Evolutionary conservation across 208 protist species (phyloP).

Genomic region (Crithidia bombi): DNA sequence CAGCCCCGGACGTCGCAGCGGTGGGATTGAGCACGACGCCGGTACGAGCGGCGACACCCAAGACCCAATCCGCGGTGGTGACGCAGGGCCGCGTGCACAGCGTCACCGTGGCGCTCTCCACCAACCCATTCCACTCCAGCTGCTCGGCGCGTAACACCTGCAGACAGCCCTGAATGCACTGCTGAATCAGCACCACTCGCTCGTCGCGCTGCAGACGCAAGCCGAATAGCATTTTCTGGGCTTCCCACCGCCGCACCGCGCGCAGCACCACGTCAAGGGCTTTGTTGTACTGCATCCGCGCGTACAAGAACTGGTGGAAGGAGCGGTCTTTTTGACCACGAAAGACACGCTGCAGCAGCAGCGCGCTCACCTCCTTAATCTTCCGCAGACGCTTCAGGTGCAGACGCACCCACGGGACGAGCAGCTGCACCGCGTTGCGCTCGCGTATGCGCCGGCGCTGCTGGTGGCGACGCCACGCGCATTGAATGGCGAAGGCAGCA

Average conservation of each 20-base stretch:
- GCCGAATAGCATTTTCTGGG: constrained; percentile 38
- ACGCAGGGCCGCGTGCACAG: constrained; percentile 34
- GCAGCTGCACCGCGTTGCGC: constrained; percentile 35
- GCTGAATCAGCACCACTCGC: constrained; percentile 45
- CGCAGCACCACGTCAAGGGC: constrained; percentile 46
- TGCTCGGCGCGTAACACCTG: constrained; percentile 64
- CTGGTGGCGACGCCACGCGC: constrained; percentile 50
- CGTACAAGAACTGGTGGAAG: constrained; percentile 62
- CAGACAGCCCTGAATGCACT: constrained; percentile 46
- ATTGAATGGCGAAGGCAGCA: constrained; percentile 75
- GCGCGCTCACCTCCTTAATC: constrained; percentile 50
- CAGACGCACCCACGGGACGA: constrained; percentile 60
- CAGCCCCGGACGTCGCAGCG: not conserved
- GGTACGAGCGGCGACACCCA: constrained; percentile 33
- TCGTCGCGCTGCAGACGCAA: constrained; percentile 69
- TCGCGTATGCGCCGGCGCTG: constrained; percentile 49
- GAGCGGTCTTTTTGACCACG: constrained; percentile 55
- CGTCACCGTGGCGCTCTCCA: constrained; percentile 26
- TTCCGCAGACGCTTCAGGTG: constrained; percentile 41
- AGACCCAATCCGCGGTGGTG: constrained; percentile 40
- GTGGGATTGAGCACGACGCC: constrained; percentile 28
- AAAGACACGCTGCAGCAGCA: constrained; percentile 76
- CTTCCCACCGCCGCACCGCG: constrained; percentile 49
- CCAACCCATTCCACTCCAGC: constrained; percentile 43
- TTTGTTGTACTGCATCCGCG: constrained; percentile 51